Conservation (phyloP, 2,329 filamentous ascomycete genomes). For the Mollisia scopiformis region DNA sequence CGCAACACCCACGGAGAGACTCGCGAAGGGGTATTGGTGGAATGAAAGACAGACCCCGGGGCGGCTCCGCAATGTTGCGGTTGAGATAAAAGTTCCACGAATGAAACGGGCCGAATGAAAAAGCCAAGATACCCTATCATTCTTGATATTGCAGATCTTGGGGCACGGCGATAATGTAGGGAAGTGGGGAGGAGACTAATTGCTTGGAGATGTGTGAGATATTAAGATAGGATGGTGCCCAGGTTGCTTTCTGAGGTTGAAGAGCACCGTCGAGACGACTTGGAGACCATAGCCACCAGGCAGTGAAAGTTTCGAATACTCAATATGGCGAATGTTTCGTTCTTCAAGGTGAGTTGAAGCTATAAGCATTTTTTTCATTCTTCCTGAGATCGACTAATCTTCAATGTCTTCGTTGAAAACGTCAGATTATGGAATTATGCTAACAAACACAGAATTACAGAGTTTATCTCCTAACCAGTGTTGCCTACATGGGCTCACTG, state of each 20-base stretch:
- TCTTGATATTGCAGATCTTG: background rate
- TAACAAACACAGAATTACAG: constrained; percentile 17
- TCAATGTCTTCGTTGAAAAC: too few relatives aligned
- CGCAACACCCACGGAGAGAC: background rate
- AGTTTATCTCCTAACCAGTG: constrained; percentile 26
- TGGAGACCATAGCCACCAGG: background rate
- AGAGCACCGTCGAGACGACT: background rate
- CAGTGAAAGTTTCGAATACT: background rate
- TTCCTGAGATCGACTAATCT: too few relatives aligned
- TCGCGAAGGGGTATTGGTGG: background rate
- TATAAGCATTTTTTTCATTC: too few relatives aligned
- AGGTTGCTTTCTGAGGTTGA: background rate
- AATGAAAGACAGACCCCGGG: background rate
- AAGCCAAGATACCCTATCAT: background rate
- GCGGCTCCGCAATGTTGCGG: background rate
- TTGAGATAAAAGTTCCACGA: background rate
- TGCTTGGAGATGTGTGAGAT: background rate
- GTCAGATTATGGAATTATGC: background rate
- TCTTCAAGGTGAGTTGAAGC: background rate
- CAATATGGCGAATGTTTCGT: background rate
- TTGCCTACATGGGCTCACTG: constrained; percentile 29
- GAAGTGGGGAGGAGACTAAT: background rate
- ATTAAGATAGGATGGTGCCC: background rate
- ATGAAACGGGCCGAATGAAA: background rate
- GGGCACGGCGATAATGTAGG: background rate